Evolutionary conservation across 2,329 filamentous ascomycete genomes (phyloP), one percentile per base, ranked within the genome.

Genomic region (Cladosporium sp.): DNA sequence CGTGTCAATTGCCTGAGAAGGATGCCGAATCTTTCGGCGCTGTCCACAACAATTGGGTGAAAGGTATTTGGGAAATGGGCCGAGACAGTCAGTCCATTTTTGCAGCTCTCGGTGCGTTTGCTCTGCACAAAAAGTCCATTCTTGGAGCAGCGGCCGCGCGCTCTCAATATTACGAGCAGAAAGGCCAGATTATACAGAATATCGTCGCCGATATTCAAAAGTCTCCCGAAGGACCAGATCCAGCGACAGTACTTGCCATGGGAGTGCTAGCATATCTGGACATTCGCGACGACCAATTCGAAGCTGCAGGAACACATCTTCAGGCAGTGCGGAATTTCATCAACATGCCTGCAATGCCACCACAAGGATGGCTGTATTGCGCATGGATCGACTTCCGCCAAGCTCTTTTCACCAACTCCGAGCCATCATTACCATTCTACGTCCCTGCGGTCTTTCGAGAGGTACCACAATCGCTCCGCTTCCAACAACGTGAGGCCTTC

Each of bases 21-120:
- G 61, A 64, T 26, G 24, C 24, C 8, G 51, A 55, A 7, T 64
- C 44, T 47, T 64, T 64, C 51, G 41, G 26, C 11, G 54, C 61
- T 10, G 61, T 64, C 4, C 61, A 64, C 12, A 34, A 64, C n/a
- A 64, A 64, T 18, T 64, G 61, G 61, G 61, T 64, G 26, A 55
- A 57, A 55, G 61, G 55, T 18, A 64, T 64, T 18, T 64, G 61
- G 61, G 49, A 57, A 10, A 64, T 64, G 61, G 61, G 61, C 12
- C 26, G 18, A n/a, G 36, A 38, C 10, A 64, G 61, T 12, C 34
- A 64, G 15, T 44, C 61, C 4, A 64, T 64, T 18, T 64, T 64
- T 18, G 36, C 61, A 14, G 61, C 36, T 7, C 36, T 64, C 1
- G 61, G 61, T 10, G 61, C 61, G 4, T 64, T 64, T 14, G 61